Evolutionary conservation across 805 yeast genomes (phyloP).

Genomic region (Myxozyma neglecta): DNA sequence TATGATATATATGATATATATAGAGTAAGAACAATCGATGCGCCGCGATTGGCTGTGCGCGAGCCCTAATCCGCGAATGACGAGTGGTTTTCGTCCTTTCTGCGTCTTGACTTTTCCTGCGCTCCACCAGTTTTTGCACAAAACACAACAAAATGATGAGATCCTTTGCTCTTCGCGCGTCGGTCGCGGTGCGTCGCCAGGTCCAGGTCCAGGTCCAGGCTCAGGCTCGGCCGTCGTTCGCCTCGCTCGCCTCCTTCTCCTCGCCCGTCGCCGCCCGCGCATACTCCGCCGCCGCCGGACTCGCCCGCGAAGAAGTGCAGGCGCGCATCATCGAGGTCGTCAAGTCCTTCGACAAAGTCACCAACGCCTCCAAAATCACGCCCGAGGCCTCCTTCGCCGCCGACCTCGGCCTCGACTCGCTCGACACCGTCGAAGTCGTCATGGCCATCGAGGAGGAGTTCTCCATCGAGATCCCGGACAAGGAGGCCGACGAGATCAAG

Average conservation of each 20-base stretch:
- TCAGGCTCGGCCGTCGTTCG: conserved; percentile 1
- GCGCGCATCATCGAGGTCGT: conserved; percentile 79
- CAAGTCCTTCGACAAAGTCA: conserved; percentile 60
- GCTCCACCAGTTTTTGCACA: too few relatives aligned
- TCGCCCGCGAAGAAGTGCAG: conserved; percentile 77
- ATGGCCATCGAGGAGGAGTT: conserved; percentile 89
- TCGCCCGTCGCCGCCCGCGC: conserved; percentile 1
- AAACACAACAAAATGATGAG: conserved; percentile 7
- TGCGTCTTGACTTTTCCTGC: too few relatives aligned
- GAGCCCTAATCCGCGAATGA: too few relatives aligned
- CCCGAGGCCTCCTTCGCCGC: conserved; percentile 44
- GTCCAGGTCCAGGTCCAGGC: too few relatives aligned
- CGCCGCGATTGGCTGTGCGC: too few relatives aligned
- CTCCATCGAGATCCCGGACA: conserved; percentile 82
- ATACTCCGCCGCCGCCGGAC: conserved; percentile 61
- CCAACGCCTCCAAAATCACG: conserved; percentile 37
- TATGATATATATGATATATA: too few relatives aligned
- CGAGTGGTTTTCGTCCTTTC: too few relatives aligned
- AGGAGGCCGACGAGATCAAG: conserved; percentile 89
- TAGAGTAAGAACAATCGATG: neutral
- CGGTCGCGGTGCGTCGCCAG: conserved; percentile 3
- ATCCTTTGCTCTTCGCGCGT: conserved; percentile 5
- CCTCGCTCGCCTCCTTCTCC: conserved; percentile 4
- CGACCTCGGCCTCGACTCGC: conserved; percentile 86
- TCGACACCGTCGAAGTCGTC: conserved; percentile 92